Conservation (phyloP, 768 basidiomycete genomes). For the Xanthoconium purpureum region DNA sequence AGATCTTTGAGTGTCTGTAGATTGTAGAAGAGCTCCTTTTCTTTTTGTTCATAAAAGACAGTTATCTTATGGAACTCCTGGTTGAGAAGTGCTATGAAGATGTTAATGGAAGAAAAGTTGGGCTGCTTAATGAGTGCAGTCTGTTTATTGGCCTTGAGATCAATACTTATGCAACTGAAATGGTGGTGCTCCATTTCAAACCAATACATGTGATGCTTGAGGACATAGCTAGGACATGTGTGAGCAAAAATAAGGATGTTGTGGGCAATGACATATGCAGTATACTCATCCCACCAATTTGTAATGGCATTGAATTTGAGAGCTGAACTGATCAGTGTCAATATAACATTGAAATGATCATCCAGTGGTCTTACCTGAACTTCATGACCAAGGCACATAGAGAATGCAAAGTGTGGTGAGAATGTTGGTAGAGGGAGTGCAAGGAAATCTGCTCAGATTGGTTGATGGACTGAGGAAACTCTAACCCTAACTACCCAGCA, state of each 20-base stretch:
- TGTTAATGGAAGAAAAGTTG: slow-evolving; percentile 44
- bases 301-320: slow-evolving; percentile 89
- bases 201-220: slow-evolving; percentile 84
- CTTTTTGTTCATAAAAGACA: slow-evolving; percentile 74
- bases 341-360: neutral
- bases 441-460: slow-evolving; percentile 28
- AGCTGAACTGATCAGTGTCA: slow-evolving; percentile 52
- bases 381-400: slow-evolving; percentile 29
- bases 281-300: slow-evolving; percentile 93
- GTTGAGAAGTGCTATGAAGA: slow-evolving; percentile 78
- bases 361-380: slow-evolving; percentile 26
- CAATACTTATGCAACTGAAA: slow-evolving; percentile 40
- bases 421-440: slow-evolving; percentile 4
- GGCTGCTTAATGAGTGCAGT: slow-evolving; percentile 50
- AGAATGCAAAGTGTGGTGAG: neutral
- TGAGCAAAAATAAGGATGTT: neutral
- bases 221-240: slow-evolving; percentile 52
- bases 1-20: slow-evolving; percentile 55
- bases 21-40: slow-evolving; percentile 65
- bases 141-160: slow-evolving; percentile 64
- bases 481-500: slow-evolving; percentile 22
- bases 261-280: slow-evolving; percentile 56
- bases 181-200: slow-evolving; percentile 73
- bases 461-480: neutral
- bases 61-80: slow-evolving; percentile 79